These are phyloP conservation scores for Senna tora DNA, from an alignment of 306 rosid species.

Conservation along the genomic window DNA sequence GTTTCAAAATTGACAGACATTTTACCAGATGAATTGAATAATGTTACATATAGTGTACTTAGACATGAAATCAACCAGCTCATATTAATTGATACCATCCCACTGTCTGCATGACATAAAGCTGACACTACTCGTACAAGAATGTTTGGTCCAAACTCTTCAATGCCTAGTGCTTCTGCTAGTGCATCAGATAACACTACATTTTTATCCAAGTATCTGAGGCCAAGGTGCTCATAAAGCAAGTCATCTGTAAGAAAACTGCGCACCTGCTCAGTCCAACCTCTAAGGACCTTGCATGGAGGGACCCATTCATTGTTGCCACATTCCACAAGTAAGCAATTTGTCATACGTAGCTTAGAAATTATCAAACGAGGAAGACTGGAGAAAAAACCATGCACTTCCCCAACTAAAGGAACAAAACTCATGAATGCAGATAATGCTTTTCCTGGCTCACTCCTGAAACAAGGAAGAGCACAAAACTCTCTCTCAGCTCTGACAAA, in stretches of 20 bases:
- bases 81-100: slow-evolving; percentile 61
- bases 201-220: slow-evolving; percentile 74
- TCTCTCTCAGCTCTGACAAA: slow-evolving; percentile 75
- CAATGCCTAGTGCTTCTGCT: slow-evolving; percentile 78
- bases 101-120: slow-evolving; percentile 52
- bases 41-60: slow-evolving; percentile 52
- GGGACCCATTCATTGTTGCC: slow-evolving; percentile 67
- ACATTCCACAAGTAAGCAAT: slow-evolving; percentile 85
- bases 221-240: slow-evolving; percentile 77
- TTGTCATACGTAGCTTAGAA: slow-evolving; percentile 69
- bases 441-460: slow-evolving; percentile 73
- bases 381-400: slow-evolving; percentile 93
- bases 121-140: slow-evolving; percentile 64
- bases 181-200: slow-evolving; percentile 64
- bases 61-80: slow-evolving; percentile 81
- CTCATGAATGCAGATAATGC: slow-evolving; percentile 89
- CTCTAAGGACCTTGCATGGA: slow-evolving; percentile 89
- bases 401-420: slow-evolving; percentile 90
- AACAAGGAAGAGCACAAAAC: slow-evolving; percentile 82
- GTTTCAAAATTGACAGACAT: slow-evolving; percentile 44
- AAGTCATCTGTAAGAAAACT: slow-evolving; percentile 66
- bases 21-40: slow-evolving; percentile 53
- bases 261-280: slow-evolving; percentile 82
- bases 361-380: slow-evolving; percentile 82
- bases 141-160: slow-evolving; percentile 79